phyloP scores from a whole-genome alignment of 192 early-diverging fungal genomes.

The Geranomyces michiganensis region DNA sequence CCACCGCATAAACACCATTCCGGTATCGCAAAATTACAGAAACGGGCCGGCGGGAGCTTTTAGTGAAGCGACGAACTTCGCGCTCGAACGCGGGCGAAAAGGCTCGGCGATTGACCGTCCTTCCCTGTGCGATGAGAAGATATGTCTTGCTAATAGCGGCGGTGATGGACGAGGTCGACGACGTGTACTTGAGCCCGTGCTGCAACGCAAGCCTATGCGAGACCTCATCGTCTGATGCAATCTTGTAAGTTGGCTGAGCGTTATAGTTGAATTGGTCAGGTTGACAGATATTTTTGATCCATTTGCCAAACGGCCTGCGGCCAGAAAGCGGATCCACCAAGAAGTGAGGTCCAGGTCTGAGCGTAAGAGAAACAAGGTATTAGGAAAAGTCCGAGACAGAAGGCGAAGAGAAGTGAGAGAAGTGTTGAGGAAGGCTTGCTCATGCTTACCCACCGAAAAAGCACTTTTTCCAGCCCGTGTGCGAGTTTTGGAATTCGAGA shows the following conservation, averaged over 20 bases:
- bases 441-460: conserved; percentile 59
- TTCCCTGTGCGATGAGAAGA: conserved; percentile 68
- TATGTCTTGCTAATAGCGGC: conserved; percentile 75
- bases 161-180: conserved; percentile 91
- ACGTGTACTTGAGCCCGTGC: conserved; percentile 63
- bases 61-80: conserved; percentile 68
- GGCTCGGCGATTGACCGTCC: conserved; percentile 57
- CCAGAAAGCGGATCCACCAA: conserved; percentile 76
- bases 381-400: background rate
- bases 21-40: conserved; percentile 72
- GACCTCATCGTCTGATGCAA: conserved; percentile 72
- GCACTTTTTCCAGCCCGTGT: conserved; percentile 66
- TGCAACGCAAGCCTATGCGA: conserved; percentile 38
- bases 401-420: background rate
- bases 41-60: conserved; percentile 65
- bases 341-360: conserved; percentile 80
- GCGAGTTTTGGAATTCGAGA: conserved; percentile 45
- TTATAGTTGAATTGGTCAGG: conserved; percentile 81
- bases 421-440: conserved; percentile 1
- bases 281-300: conserved; percentile 76
- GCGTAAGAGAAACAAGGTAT: conserved; percentile 12
- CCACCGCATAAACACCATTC: conserved; percentile 78
- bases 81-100: conserved; percentile 68
- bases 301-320: conserved; percentile 81
- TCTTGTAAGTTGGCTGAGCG: conserved; percentile 76